Evolutionary conservation across 2,329 filamentous ascomycete species (phyloP).

Genomic region (Microsporum audouinii): DNA sequence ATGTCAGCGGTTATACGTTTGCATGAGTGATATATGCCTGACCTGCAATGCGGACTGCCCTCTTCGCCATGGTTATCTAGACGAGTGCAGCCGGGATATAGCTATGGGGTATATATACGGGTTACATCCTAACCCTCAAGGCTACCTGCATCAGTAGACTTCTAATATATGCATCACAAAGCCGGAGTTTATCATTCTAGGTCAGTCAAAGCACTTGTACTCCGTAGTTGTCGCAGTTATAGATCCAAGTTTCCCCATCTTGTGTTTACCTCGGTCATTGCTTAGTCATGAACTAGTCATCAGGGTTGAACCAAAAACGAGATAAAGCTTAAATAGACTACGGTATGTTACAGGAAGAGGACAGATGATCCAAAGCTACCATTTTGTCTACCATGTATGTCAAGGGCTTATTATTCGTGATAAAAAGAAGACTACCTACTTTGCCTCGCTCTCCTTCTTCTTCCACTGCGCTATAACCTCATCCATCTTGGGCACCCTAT

Average conservation of each 20-base stretch:
- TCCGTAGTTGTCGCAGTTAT: too few species aligned
- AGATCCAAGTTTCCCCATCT: constrained; percentile 3
- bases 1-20: background rate
- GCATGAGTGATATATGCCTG: constrained; percentile 1
- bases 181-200: background rate
- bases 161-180: background rate
- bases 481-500: background rate
- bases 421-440: background rate
- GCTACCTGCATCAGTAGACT: background rate
- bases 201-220: background rate
- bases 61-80: constrained; percentile 12
- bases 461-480: background rate
- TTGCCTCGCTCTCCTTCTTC: background rate
- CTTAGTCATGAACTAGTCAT: too few species aligned
- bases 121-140: background rate
- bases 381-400: background rate
- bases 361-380: background rate
- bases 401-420: background rate
- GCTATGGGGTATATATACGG: background rate
- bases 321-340: too few species aligned
- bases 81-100: background rate
- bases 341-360: too few species aligned
- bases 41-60: constrained; percentile 24
- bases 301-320: too few species aligned
- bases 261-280: too few species aligned